Evolutionary conservation across 2,329 filamentous ascomycete genomes (phyloP), one percentile per base, ranked within the genome.

Genomic region (Neonectria neomacrospora): DNA sequence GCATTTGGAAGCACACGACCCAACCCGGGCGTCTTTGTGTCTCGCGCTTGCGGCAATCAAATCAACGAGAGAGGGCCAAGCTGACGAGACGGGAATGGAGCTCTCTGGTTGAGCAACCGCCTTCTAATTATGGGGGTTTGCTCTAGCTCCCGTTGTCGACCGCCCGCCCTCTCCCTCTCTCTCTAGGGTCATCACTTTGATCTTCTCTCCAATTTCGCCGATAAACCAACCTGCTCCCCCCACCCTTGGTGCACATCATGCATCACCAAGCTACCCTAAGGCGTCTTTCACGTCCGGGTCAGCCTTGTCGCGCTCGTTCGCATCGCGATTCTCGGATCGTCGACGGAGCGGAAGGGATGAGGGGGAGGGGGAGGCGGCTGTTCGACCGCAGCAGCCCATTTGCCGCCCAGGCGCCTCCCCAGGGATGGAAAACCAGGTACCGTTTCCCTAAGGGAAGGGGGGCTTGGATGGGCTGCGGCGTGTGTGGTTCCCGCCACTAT

Each of bases 401-500:
- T 63, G 50, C 54, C 60, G 63, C 64, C 57, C 54, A 62, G 62
- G 58, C 68, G 70, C 70, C 70, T 61, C 59, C 48, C 34, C 34
- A 37, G 67, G 20, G 16, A 32, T 37, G 16, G 34, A 34, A 37
- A 37, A 70, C 69, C 59, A 69, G 63, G 67, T 71, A 70, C 69
- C 70, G 66, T 68, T 70, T 67, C 65, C 70, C 62, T 51, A 67
- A 69, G 69, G 41, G 50, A 20, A 20, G 54, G 42, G 59, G 47
- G 61, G 70, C 70, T 70, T 71, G 68, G 70, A 70, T 70, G 70
- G 70, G 68, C 70, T 72, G 70, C 62, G 70, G 70, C 70, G 62
- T 66, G 67, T 39, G 70, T 60, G 58, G 55, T 48, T 72, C 70
- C 70, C 70, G 70, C 68, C 69, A 71, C 69, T 72, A 70, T 61